Evolutionary conservation across 2,329 filamentous ascomycete species (phyloP).

Genomic region (Fusarium siculi): DNA sequence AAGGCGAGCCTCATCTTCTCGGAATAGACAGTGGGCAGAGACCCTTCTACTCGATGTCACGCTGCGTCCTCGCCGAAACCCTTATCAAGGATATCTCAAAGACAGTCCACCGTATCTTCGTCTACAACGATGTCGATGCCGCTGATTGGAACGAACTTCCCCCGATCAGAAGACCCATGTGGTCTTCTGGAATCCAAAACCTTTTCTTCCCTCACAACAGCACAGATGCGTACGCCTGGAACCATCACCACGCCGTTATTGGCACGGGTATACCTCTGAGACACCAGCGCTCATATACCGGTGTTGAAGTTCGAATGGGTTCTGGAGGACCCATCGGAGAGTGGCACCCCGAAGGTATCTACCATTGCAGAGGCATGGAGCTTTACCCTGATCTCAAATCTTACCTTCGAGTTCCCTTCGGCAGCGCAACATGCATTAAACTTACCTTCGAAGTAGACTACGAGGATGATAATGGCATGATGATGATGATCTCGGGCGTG

Average conservation of each 20-base stretch:
- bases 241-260: slow-evolving; percentile 23
- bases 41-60: neutral
- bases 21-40: neutral
- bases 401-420: slow-evolving; percentile 4
- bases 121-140: slow-evolving; percentile 16
- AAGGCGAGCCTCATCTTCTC: neutral
- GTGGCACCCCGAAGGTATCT: neutral
- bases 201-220: slow-evolving; percentile 12
- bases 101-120: slow-evolving; percentile 12
- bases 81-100: slow-evolving; percentile 18
- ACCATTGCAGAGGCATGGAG: slow-evolving; percentile 3
- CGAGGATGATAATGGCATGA: neutral
- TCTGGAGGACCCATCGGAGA: slow-evolving; percentile 8
- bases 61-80: slow-evolving; percentile 15
- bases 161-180: slow-evolving; percentile 1
- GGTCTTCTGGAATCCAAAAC: slow-evolving; percentile 13
- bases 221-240: neutral
- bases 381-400: slow-evolving; percentile 2
- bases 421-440: slow-evolving; percentile 19
- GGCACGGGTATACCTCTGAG: neutral
- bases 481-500: neutral
- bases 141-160: neutral
- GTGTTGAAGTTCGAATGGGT: slow-evolving; percentile 15
- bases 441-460: slow-evolving; percentile 13
- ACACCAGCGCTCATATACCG: neutral